Percentiles rank a stretch among this genome's conserved stretches.
Evolutionary conservation across 75 land plant genomes (phyloP).

Genomic region (Chamaecyparis obtusa): DNA sequence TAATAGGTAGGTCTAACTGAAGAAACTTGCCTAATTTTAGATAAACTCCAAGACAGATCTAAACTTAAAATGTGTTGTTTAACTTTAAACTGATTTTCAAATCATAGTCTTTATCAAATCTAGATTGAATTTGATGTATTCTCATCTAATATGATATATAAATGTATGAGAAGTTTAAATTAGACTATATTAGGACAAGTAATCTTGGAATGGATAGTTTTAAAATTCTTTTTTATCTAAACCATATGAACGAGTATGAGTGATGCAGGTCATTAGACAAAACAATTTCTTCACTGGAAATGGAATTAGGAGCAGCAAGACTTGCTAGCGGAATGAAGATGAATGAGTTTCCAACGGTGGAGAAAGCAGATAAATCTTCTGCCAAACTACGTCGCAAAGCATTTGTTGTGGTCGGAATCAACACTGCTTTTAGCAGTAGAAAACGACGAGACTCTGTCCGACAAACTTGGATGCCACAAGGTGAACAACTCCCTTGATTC

Average conservation of each 20-base stretch:
- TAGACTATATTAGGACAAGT: no score
- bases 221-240: no score
- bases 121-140: not conserved
- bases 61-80: no score
- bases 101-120: not conserved
- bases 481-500: constrained; percentile 7
- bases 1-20: no score
- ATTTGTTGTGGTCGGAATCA: constrained; percentile 77
- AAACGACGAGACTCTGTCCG: constrained; percentile 64
- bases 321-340: constrained; percentile 6
- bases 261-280: constrained; percentile 63
- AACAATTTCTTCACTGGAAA: constrained; percentile 68
- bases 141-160: no score
- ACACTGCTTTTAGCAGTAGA: constrained; percentile 77
- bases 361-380: not conserved
- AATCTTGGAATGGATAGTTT: no score
- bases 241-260: no score
- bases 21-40: no score
- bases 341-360: constrained; percentile 24
- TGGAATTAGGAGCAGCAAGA: constrained; percentile 52
- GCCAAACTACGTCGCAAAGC: constrained; percentile 14
- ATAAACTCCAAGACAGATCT: no score
- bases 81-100: no score
- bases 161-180: no score
- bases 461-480: constrained; percentile 76